These are phyloP conservation scores for Colletotrichum ledebouriae DNA, from an alignment of 2,329 filamentous ascomycete genomes.

Conservation along the genomic window DNA sequence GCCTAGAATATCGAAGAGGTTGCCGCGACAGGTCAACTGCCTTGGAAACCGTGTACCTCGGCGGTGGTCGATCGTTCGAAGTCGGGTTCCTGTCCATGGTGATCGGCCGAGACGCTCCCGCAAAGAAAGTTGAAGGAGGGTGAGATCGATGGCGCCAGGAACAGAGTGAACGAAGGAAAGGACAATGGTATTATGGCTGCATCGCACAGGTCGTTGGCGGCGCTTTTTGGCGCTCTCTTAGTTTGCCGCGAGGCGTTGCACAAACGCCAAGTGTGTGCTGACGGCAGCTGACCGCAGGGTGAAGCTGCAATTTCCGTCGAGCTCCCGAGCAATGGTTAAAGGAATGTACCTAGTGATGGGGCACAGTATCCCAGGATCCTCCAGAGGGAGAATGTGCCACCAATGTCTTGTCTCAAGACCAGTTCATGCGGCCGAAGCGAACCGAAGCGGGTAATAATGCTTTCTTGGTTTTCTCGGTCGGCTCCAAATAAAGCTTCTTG, in stretches of 20 bases:
- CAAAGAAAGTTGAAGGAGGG: conserved; percentile 1
- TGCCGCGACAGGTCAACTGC: conserved; percentile 32
- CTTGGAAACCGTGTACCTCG: conserved; percentile 33
- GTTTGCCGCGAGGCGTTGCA: conserved; percentile 34
- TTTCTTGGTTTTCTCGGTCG: conserved; percentile 1
- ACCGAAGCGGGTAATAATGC: conserved; percentile 9
- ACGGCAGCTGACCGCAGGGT: conserved; percentile 41
- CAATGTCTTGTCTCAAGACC: conserved; percentile 28
- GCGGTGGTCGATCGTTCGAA: conserved; percentile 15
- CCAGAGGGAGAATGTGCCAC: conserved; percentile 14
- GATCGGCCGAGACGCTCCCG: conserved; percentile 4
- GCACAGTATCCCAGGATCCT: conserved; percentile 28
- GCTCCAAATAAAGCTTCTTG: conserved; percentile 1
- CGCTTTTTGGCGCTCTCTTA: conserved; percentile 32
- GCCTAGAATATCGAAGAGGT: conserved; percentile 30
- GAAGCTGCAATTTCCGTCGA: conserved; percentile 36
- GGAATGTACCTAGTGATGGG: conserved; percentile 31
- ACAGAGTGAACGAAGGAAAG: conserved; percentile 19
- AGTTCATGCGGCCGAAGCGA: conserved; percentile 14
- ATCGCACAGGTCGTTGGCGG: conserved; percentile 20
- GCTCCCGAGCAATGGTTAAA: conserved; percentile 23
- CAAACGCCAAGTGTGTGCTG: conserved; percentile 37
- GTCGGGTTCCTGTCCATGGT: conserved; percentile 34
- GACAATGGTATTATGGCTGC: conserved; percentile 40
- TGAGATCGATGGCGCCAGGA: conserved; percentile 17